phyloP scores from a whole-genome alignment of 2,329 filamentous ascomycete species.

The Hypoxylon sp. region DNA sequence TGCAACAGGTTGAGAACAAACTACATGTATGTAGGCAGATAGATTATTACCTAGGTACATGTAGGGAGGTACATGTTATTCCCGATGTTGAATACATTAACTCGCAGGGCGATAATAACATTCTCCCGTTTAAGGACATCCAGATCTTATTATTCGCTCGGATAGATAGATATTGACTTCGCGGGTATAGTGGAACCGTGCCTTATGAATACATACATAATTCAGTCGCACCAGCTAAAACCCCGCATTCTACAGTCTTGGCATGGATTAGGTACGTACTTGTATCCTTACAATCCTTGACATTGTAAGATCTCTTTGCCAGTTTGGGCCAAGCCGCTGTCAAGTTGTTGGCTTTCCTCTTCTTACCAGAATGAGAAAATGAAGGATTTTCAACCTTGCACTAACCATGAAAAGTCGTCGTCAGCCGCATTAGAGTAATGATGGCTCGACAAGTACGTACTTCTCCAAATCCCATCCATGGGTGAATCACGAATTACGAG shows the following conservation, averaged over 20 bases:
- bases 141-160: background rate
- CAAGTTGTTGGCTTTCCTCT: constrained; percentile 19
- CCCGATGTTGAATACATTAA: background rate
- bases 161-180: constrained; percentile 5
- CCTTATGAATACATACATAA: constrained; percentile 13
- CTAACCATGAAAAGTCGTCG: constrained; percentile 32
- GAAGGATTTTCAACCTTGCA: constrained; percentile 37
- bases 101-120: background rate
- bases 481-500: constrained; percentile 28
- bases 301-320: constrained; percentile 8
- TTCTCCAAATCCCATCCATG: constrained; percentile 23
- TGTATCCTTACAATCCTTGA: background rate
- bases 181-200: background rate
- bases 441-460: constrained; percentile 9
- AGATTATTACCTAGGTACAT: background rate
- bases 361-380: constrained; percentile 22
- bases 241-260: constrained; percentile 42
- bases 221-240: constrained; percentile 29
- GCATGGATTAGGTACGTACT: constrained; percentile 22
- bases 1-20: background rate
- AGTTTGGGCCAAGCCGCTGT: constrained; percentile 19
- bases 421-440: constrained; percentile 39
- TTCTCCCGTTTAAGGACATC: background rate
- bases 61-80: background rate
- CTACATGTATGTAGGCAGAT: too few relatives aligned